Evolutionary conservation across 495 filamentous ascomycete genomes (phyloP).

Genomic region (Trichodelitschia bisporula): DNA sequence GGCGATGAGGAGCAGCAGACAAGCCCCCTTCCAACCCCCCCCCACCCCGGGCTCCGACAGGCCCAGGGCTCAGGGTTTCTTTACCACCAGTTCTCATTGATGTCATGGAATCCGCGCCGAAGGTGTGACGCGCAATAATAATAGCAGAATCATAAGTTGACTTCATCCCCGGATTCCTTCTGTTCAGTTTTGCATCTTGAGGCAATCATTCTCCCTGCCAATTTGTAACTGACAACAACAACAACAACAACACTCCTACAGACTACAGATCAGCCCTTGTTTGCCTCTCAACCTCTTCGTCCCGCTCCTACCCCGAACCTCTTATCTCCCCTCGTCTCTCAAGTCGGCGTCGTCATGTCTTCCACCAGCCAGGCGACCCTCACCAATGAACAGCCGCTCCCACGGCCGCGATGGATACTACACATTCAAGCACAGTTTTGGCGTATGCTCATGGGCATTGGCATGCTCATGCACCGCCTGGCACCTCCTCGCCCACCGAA

Average conservation of each 20-base stretch:
- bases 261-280: background rate
- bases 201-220: background rate
- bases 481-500: constrained; percentile 38
- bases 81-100: no score
- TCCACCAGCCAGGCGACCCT: no score
- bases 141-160: no score
- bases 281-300: constrained; percentile 1
- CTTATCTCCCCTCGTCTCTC: background rate
- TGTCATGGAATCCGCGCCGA: no score
- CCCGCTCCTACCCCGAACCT: background rate
- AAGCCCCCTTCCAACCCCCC: no score
- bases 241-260: background rate
- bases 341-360: constrained; percentile 1
- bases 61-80: no score
- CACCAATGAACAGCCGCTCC: no score
- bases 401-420: constrained; percentile 38
- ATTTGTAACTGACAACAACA: background rate
- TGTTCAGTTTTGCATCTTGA: no score
- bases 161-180: no score
- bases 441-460: constrained; percentile 53
- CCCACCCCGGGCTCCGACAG: no score
- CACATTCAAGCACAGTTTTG: constrained; percentile 46
- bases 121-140: no score
- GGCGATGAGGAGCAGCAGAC: no score
- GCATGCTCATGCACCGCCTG: constrained; percentile 53